Evolutionary conservation across 768 basidiomycete genomes (phyloP), one percentile per base, ranked within the genome.

Genomic region (Kwoniella europaea): DNA sequence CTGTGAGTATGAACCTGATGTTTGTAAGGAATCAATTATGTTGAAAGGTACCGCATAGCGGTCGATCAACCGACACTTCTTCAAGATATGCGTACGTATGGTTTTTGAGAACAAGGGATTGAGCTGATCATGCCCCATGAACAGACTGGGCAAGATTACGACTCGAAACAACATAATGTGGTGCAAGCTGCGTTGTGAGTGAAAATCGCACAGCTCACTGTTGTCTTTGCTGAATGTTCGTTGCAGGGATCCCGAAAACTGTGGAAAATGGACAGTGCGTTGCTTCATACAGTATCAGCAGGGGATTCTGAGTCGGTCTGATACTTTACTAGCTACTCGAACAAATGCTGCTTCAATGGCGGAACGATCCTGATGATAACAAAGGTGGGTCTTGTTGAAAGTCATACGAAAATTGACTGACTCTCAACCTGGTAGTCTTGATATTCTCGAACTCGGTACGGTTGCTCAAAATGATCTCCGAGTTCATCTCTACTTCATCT

Each of bases 401-500:
- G n/a, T n/a, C n/a, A n/a, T n/a, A n/a, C n/a, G n/a, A n/a, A n/a
- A n/a, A n/a, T n/a, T n/a, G n/a, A n/a, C n/a, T n/a, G n/a, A n/a
- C n/a, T n/a, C n/a, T n/a, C n/a, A n/a, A n/a, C n/a, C n/a, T n/a
- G n/a, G n/a, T n/a, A n/a, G n/a, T n/a, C n/a, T 86, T 98, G 54
- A 90, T 98, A 68, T 98, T 98, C 84, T 94, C 94, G 2, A 94
- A 94, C 81, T 91, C 92, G 1, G 92, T 95, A 66, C 93, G 94
- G 81, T 84, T 98, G 27, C 86, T 98, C 13, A 90, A 91, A 18
- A 93, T 94, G 89, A 84, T 97, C 29, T 88, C 91, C 44, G 91
- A 88, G 75, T 91, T 92, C 81, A 86, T 94, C 13, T 69, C 73
- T 0, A 67, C 73, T 1, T 71, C 71, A 4, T 59, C 71, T 10